Conservation (phyloP, 768 basidiomycete species). For the Albatrellus ellisii region DNA sequence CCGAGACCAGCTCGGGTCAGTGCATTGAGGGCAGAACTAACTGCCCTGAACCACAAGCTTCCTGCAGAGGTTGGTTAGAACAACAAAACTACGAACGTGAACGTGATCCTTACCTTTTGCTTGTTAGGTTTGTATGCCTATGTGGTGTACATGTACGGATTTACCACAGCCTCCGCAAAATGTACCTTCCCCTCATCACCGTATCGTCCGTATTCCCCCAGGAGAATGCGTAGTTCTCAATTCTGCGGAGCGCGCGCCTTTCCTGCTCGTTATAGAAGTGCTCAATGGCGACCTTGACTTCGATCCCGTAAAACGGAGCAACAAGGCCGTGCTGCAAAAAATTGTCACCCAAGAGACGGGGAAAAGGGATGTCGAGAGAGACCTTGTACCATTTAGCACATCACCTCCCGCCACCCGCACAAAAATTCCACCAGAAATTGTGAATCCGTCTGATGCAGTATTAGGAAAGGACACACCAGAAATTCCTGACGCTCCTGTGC, state of each 20-base stretch:
- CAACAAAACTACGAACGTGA: background rate
- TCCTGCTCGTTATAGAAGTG: slow-evolving; percentile 84
- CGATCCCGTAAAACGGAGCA: slow-evolving; percentile 69
- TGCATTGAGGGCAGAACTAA: slow-evolving; percentile 92
- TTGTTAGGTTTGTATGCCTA: slow-evolving; percentile 67
- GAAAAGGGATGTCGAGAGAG: slow-evolving; percentile 41
- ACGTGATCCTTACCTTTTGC: slow-evolving; percentile 5
- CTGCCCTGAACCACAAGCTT: slow-evolving; percentile 87
- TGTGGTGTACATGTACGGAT: slow-evolving; percentile 78
- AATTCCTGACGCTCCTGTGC: slow-evolving; percentile 4
- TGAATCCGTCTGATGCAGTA: slow-evolving; percentile 14
- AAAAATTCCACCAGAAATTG: slow-evolving; percentile 5
- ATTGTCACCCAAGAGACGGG: slow-evolving; percentile 56
- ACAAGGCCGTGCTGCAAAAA: slow-evolving; percentile 76
- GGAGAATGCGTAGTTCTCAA: slow-evolving; percentile 97
- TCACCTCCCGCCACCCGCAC: slow-evolving; percentile 1
- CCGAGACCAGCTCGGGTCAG: slow-evolving; percentile 92
- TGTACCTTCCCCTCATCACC: slow-evolving; percentile 65
- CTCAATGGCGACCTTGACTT: slow-evolving; percentile 87
- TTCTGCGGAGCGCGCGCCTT: slow-evolving; percentile 93
- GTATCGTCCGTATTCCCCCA: slow-evolving; percentile 93
- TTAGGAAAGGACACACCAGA: slow-evolving; percentile 17
- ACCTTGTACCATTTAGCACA: slow-evolving; percentile 26
- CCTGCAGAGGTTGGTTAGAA: slow-evolving; percentile 70
- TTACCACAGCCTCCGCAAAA: slow-evolving; percentile 24